Conservation (phyloP, 768 basidiomycete genomes). For the Termitomyces sp. region DNA sequence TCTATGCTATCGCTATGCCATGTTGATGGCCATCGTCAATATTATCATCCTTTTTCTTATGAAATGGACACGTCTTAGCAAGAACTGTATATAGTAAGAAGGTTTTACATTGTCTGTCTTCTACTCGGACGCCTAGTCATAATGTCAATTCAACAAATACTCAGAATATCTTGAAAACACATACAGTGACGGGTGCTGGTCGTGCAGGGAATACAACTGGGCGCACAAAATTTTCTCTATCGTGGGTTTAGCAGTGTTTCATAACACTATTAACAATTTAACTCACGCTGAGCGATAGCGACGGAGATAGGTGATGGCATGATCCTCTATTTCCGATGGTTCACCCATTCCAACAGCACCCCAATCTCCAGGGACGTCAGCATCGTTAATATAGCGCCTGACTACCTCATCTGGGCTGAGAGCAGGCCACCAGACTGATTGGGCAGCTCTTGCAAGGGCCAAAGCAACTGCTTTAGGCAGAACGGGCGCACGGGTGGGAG, state of each 20-base stretch:
- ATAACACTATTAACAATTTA: constrained; percentile 2
- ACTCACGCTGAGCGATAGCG: constrained; percentile 87
- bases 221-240: constrained; percentile 61
- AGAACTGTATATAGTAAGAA: constrained; percentile 18
- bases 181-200: constrained; percentile 24
- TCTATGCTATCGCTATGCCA: constrained; percentile 8
- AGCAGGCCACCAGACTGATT: constrained; percentile 87
- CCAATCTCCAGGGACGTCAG: constrained; percentile 73
- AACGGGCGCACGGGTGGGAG: constrained; percentile 64
- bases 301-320: constrained; percentile 87
- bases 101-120: constrained; percentile 1
- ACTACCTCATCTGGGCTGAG: constrained; percentile 88
- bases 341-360: constrained; percentile 64
- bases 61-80: not conserved
- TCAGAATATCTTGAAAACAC: constrained; percentile 15
- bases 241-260: constrained; percentile 2
- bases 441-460: constrained; percentile 51
- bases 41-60: not conserved
- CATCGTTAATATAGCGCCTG: constrained; percentile 83
- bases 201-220: constrained; percentile 61
- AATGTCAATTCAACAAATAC: constrained; percentile 8
- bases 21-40: not conserved
- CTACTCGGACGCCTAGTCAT: constrained; percentile 18
- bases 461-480: constrained; percentile 72
- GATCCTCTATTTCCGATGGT: constrained; percentile 78